Percentiles rank a stretch among this genome's conserved stretches.
Evolutionary conservation across 2,329 filamentous ascomycete genomes (phyloP).

Genomic region (Pseudovirgaria hyperparasitica): DNA sequence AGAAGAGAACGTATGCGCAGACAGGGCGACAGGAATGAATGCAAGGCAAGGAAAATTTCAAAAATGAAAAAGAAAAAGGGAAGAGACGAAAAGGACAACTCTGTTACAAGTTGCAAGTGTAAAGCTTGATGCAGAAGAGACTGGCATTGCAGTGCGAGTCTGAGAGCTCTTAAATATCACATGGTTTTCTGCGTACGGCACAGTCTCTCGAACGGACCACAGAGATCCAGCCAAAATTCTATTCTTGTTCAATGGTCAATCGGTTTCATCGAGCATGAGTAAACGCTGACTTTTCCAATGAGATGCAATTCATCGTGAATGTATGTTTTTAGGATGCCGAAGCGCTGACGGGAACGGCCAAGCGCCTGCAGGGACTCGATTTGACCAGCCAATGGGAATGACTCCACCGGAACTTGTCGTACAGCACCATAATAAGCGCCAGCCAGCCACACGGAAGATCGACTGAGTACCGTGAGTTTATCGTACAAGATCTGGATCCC

Average conservation of each 20-base stretch:
- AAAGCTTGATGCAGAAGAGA: constrained; percentile 20
- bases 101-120: constrained; percentile 14
- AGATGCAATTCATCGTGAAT: constrained; percentile 13
- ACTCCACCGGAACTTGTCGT: too few species aligned
- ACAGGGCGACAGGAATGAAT: constrained; percentile 15
- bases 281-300: constrained; percentile 25
- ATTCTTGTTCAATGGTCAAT: constrained; percentile 22
- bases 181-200: too few species aligned
- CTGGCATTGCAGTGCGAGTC: constrained; percentile 14
- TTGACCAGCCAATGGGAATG: too few species aligned
- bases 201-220: constrained; percentile 8
- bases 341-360: too few species aligned
- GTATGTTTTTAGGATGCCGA: too few species aligned
- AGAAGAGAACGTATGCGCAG: constrained; percentile 15
- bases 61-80: constrained; percentile 18
- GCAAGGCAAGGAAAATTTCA: constrained; percentile 15
- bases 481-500: too few species aligned
- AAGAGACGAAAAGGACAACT: constrained; percentile 20
- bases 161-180: constrained; percentile 17
- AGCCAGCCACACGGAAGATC: too few species aligned
- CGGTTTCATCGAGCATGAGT: constrained; percentile 24
- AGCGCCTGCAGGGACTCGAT: too few species aligned
- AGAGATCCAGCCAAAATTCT: constrained; percentile 10
- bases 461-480: too few species aligned
- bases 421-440: too few species aligned